Evolutionary conservation across 192 early-diverging fungal species (phyloP), one percentile per base, ranked within the genome.

Genomic region (Backusella mclennaniae): DNA sequence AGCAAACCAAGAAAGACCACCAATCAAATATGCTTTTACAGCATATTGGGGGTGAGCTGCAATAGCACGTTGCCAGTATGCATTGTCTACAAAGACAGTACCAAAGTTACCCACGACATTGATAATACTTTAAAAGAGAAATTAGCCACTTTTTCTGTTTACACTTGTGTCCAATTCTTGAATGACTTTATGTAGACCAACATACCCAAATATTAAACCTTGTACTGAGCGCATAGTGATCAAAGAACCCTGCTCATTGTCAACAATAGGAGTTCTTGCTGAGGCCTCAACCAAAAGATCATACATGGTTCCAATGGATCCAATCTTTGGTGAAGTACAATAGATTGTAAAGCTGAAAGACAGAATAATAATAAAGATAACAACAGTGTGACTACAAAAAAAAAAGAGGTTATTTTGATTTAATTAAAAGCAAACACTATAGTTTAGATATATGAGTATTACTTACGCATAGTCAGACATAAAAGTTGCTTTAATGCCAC

Each of bases 21-120:
- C 92, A 44, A 93, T 84, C 38, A 93, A 74, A 76, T 93, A 93
- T 4, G 87, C 90, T 69, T 89, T 88, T 66, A 93, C 91, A 2
- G 92, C 88, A 63, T 89, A 89, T 17, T 82, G 81, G 21, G 92
- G 92, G n/a, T 81, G 78, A 15, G 92, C 84, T 66, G 92, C 92
- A 73, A 93, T 90, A 35, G 92, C 92, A 39, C 91, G 87, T 81
- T 93, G 92, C 87, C 87, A 93, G 78, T 94, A 93, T 15, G 89
- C 90, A 73, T 94, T 89, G 67, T 93, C 91, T 15, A 90, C 87
- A 75, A 93, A 90, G 15, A 92, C 91, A 4, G 91, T 93, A 69
- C 92, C 92, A 80, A 94, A 94, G 76, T 93, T 93, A 56, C 92
- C 92, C 46, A 92, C 91, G 46, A 93, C 79, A 67, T 93, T 93